These are phyloP conservation scores for Cubamyces sp. DNA, from an alignment of 768 basidiomycete species.

Conservation along the genomic window DNA sequence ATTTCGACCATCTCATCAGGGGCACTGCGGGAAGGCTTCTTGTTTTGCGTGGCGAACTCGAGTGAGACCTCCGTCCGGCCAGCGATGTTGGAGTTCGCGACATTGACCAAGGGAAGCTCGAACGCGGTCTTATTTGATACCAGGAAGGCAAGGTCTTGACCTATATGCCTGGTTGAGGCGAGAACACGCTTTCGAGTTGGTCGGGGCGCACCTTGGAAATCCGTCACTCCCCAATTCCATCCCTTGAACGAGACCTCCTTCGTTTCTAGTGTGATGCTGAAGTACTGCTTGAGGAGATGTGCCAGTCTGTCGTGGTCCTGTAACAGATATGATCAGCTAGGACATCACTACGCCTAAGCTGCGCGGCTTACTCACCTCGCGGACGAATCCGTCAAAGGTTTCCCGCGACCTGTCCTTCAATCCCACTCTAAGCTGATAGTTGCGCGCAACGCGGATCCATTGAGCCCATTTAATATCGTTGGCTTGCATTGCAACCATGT, in stretches of 20 bases:
- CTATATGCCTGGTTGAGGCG: conserved; percentile 43
- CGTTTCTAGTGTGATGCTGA: conserved; percentile 80
- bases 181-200: conserved; percentile 7
- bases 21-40: conserved; percentile 45
- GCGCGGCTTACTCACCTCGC: conserved; percentile 64
- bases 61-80: conserved; percentile 98
- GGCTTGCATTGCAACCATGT: conserved; percentile 64
- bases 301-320: conserved; percentile 92
- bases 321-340: not conserved
- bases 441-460: conserved; percentile 91
- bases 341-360: not conserved
- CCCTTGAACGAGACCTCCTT: conserved; percentile 90
- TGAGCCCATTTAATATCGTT: conserved; percentile 85
- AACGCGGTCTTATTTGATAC: conserved; percentile 89
- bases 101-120: conserved; percentile 82
- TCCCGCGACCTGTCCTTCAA: conserved; percentile 77
- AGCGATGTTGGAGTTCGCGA: conserved; percentile 97
- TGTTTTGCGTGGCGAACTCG: conserved; percentile 73
- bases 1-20: conserved; percentile 94
- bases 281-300: conserved; percentile 82
- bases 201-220: conserved; percentile 78
- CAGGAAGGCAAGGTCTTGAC: conserved; percentile 88
- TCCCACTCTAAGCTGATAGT: conserved; percentile 87
- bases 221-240: conserved; percentile 98
- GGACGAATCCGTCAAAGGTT: conserved; percentile 91